Base-by-base conservation (phyloP, 208 protist genomes). In the Endotrypanum monterogeii region DNA sequence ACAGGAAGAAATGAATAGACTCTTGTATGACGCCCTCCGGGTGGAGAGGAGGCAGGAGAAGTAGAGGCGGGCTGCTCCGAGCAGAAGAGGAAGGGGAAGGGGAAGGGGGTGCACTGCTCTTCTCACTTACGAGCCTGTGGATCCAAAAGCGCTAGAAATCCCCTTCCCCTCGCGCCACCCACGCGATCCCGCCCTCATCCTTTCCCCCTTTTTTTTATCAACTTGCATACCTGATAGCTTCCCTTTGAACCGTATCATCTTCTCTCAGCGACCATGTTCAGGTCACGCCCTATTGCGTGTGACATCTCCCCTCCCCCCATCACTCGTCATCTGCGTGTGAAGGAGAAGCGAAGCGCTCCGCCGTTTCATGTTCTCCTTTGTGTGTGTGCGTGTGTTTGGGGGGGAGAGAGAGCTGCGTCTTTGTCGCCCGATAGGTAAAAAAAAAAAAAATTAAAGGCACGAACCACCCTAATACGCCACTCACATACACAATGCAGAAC, bases 1-100 rank as follows among this genome's bases (percentile, higher is more conserved):
- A 55, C 81, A 89, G 58, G 63, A 63, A n/a, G 84, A 84, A 69
- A 67, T 86, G 12, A 78, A 84, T 41, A 44, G 67, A 23, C 46
- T 84, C 30, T 48, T 85, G 65, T 44, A 58, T 37, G 66, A 73
- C 16, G 71, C 32, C 44, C 48, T 60, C 16, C 18, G 32, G 7
- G 12, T 67, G 30, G 68, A 71, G 55, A 83, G 75, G 69, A 71
- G 57, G 12, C 50, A 50, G 7, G 32, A 70, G 66, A 14, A 35
- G 18, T 39, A 18, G 57, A n/a, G 9, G 52, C 25, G 51, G 56
- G 12, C 30, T 37, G 56, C 30, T 23, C 11, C 56, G 4, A 25
- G 28, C 14, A 25, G 11, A 14, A 12, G 56, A 9, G 11, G 55
- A 35, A 7, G 57, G 32, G 57, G 23, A 41, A 8, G 57, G 28